These are phyloP conservation scores for Stenocarpella maydis DNA, from an alignment of 2,329 filamentous ascomycete genomes.

Conservation along the genomic window DNA sequence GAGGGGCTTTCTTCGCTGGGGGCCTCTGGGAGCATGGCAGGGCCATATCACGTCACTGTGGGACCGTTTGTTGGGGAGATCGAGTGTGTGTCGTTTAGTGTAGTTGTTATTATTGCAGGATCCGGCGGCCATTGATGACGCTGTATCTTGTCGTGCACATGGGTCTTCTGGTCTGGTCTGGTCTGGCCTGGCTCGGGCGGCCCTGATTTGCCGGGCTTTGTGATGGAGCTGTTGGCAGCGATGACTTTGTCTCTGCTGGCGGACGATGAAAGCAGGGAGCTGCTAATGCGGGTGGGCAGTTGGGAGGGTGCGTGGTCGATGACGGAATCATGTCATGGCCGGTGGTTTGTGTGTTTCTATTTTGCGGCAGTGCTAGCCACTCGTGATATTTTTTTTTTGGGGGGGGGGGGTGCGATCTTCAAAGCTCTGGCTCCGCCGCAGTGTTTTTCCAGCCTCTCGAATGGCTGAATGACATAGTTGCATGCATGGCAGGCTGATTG, in stretches of 20 bases:
- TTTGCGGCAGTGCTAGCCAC: conserved; percentile 21
- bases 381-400: conserved; percentile 30
- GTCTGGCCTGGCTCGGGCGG: neutral
- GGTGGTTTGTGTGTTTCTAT: conserved; percentile 29
- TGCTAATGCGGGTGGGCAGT: neutral
- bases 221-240: neutral
- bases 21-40: neutral
- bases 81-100: conserved; percentile 3
- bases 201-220: conserved; percentile 6
- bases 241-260: conserved; percentile 11
- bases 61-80: conserved; percentile 6
- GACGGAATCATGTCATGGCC: conserved; percentile 13
- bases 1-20: neutral
- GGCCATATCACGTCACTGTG: conserved; percentile 32
- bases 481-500: conserved; percentile 16
- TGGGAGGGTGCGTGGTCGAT: conserved; percentile 16
- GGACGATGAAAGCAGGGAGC: neutral
- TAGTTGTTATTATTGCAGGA: conserved; percentile 1
- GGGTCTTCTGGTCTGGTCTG: neutral
- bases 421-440: conserved; percentile 8
- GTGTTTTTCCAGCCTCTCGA: conserved; percentile 27
- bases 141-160: neutral
- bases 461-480: conserved; percentile 24
- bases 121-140: conserved; percentile 23
- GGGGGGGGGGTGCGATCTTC: no score